Evolutionary conservation across 768 basidiomycete species (phyloP).

Genomic region (Macrolepiota dolichaula): DNA sequence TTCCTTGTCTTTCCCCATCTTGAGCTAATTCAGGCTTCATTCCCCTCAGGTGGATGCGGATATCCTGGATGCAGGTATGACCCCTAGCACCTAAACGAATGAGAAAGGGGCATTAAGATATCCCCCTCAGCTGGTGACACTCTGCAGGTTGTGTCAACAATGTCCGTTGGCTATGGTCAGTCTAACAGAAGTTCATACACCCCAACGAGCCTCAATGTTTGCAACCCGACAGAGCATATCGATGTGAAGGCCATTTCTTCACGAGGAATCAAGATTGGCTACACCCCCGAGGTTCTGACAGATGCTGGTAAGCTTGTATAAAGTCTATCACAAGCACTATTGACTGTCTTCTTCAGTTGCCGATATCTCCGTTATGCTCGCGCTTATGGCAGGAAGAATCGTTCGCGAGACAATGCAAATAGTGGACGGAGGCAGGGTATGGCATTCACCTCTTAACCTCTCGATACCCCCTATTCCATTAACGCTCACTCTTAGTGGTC

Average conservation of each 20-base stretch:
- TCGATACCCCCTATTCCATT: not conserved
- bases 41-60: constrained; percentile 64
- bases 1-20: not conserved
- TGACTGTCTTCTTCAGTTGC: constrained; percentile 54
- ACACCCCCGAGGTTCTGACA: constrained; percentile 91
- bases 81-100: not conserved
- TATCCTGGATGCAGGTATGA: constrained; percentile 57
- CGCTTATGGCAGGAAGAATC: constrained; percentile 90
- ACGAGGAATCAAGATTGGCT: constrained; percentile 72
- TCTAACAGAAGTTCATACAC: not conserved
- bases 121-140: constrained; percentile 59
- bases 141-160: constrained; percentile 85
- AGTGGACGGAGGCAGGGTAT: constrained; percentile 67
- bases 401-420: constrained; percentile 59
- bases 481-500: constrained; percentile 62
- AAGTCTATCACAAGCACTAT: not conserved
- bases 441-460: constrained; percentile 17
- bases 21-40: not conserved
- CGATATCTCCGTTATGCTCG: constrained; percentile 86
- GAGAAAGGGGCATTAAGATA: not conserved
- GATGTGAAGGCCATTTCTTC: constrained; percentile 56
- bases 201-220: not conserved
- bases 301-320: constrained; percentile 63
- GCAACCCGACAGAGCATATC: constrained; percentile 65
- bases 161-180: constrained; percentile 87